Base-by-base conservation (phyloP, 225 moss, liverwort and hornwort species). In the Bryum argenteum region DNA sequence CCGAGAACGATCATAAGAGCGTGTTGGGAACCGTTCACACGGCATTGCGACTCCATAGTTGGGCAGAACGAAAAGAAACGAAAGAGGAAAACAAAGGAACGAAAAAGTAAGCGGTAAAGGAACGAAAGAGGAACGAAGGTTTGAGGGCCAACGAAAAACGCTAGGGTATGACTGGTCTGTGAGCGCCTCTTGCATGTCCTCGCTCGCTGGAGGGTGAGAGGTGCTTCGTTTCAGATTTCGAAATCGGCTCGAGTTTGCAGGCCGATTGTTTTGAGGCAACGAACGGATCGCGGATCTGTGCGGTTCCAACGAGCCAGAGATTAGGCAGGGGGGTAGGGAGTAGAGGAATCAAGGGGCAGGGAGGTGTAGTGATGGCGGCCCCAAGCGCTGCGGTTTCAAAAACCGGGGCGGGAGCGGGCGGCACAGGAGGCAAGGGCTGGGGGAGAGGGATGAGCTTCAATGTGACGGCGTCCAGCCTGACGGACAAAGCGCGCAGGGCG, bases 401-500 rank as follows among this genome's bases (percentile, higher is more conserved):
- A 61, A 21, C 66, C 48, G 11, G 77, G 60, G 71, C 67, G 33
- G 83, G 80, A 15, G 72, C 82, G 58, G 80, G 79, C 28, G 33
- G 33, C 33, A 33, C 33, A 33, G 10, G 78, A 33, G 70, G 69
- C 58, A 78, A 89, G 82, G 72, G 86, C 74, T 88, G 88, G 88
- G 85, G 84, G 8, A 65, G 85, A 69, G 88, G 84, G 51, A 43
- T 82, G 60, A 86, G 83, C 26, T 89, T 88, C 72, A 84, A 66
- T 38, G 82, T 85, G 54, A 76, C 86, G 13, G 78, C 89, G 76
- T 89, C 94, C 43, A 61, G 80, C 53, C 22, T 94, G 0, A 84
- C 86, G 57, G 89, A 94, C 18, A 94, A 91, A 83, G 94, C 92
- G 70, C 88, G 89, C 40, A 86, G 97, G 78, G 91, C 92, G 50